Evolutionary conservation across 2,329 filamentous ascomycete genomes (phyloP), one percentile per base, ranked within the genome.

Genomic region (Malbranchea cinnamomea): DNA sequence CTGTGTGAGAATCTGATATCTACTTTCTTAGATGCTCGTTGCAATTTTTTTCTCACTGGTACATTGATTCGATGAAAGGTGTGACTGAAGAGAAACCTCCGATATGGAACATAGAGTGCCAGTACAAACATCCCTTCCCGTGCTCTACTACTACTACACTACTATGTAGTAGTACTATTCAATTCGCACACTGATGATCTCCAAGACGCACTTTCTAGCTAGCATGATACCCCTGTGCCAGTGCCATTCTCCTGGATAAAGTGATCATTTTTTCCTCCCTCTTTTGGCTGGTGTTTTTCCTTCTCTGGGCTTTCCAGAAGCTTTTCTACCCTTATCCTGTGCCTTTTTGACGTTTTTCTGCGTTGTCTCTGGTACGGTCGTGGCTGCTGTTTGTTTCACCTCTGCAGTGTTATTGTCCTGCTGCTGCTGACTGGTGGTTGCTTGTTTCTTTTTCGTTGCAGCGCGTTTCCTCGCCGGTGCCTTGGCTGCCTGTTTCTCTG

Each of bases 271-370:
- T 4, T 10, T 10, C 7, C 12, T 16, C 14, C 14, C 25, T 10
- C 8, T 27, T 13, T 9, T 5, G 17, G 17, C 22, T 23, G 5
- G 21, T 33, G 29, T 8, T 29, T 29, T 22, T 33, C 29, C 7
- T 13, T 33, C 21, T 16, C 22, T 16, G 12, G 20, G 28, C 18
- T 33, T 33, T n/a, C 21, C 26, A 9, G 31, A 14, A 3, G 30
- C 7, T 14, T 24, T 28, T 10, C 10, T 27, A 10, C 6, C 18
- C 13, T 22, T 32, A 2, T 14, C 19, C 9, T 16, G 4, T 6
- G 24, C 13, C 11, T 33, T 33, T 4, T 14, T 9, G 5, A 22
- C 13, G 10, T 4, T 15, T 21, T 32, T 28, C 13, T 25, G 21
- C 12, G 12, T 20, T 20, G 26, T 32, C 11, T 32, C 23, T 2